Conservation (phyloP, 1,139 yeast species). For the Pichia sp. region DNA sequence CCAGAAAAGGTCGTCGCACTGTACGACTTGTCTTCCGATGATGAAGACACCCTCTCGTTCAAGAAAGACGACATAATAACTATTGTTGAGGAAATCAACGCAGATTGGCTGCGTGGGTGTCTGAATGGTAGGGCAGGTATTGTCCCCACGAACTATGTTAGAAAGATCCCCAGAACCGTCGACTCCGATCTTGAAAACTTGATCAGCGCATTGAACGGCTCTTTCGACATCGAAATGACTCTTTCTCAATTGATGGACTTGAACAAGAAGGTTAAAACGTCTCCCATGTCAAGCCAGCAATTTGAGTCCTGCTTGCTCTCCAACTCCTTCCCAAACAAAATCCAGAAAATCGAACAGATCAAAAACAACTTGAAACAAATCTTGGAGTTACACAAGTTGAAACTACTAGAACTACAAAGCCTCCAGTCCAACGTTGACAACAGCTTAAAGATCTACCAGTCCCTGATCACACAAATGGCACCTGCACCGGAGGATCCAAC, state of each 20-base stretch:
- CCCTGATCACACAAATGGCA: constrained; percentile 33
- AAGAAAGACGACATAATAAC: constrained; percentile 74
- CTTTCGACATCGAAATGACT: constrained; percentile 60
- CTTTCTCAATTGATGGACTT: constrained; percentile 48
- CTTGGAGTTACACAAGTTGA: constrained; percentile 27
- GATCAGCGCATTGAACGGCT: constrained; percentile 42
- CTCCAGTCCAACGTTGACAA: constrained; percentile 63
- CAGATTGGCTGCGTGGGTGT: constrained; percentile 96
- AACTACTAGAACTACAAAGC: constrained; percentile 58
- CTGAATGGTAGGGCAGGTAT: constrained; percentile 77
- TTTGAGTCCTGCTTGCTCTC: constrained; percentile 27
- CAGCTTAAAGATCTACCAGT: constrained; percentile 68
- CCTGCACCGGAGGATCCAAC: constrained; percentile 14
- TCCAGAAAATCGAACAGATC: constrained; percentile 24
- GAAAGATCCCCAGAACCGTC: constrained; percentile 67
- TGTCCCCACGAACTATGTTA: constrained; percentile 91
- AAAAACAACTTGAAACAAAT: constrained; percentile 27
- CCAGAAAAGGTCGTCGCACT: constrained; percentile 69
- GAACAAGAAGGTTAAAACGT: constrained; percentile 25
- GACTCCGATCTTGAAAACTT: constrained; percentile 43
- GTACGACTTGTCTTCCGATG: constrained; percentile 71
- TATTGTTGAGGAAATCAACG: constrained; percentile 80
- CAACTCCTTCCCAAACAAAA: constrained; percentile 29
- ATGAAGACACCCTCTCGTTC: constrained; percentile 67
- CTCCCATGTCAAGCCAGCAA: constrained; percentile 27